Base-by-base conservation (phyloP, 169 alveolate genomes). In the Theileria sp. region DNA sequence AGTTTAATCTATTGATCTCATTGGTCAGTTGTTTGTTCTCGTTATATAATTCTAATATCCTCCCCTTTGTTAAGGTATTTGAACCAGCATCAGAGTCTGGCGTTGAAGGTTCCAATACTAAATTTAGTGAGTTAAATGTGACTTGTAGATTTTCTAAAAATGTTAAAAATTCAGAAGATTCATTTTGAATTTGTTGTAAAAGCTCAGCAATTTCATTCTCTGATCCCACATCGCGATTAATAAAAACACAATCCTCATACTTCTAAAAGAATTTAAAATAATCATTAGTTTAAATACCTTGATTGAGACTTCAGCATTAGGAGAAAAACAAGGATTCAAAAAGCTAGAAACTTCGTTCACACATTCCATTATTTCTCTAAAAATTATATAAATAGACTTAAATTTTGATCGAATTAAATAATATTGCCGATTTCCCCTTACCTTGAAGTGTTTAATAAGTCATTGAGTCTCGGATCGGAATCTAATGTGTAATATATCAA, bases 241-340 rank as follows among this genome's bases (percentile, higher is more conserved):
- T 71, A 19, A 32, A 71, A n/a, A 71, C 79, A n/a, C 68, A 71
- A 36, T 71, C 79, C 79, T 71, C 79, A 54, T 71, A 71, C 30
- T 32, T 32, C 79, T 71, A 54, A 1, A 21, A 21, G 13, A 15
- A 58, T 58, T 58, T 25, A 58, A 21, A 36, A 50, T 71, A 36
- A 25, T 21, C 9, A 71, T 17, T 32, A 0, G 44, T n/a, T 44
- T 15, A 32, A 75, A 5, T 73, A 80, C 87, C 87, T 80, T 80
- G 19, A 49, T 49, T 19, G 68, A 73, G 1, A 28, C 36, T 58
- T 28, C 30, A 2, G 58, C 64, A 12, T 34, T 34, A 12, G 73
- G 82, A 23, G 32, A 28, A 34, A 25, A 17, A 4, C 44, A 58
- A 28, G 87, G 82, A 25, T 73, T 23, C 28, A 80, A 30, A 23